Base-by-base conservation (phyloP, 2,329 filamentous ascomycete species). In the Cryphonectria parasitica region DNA sequence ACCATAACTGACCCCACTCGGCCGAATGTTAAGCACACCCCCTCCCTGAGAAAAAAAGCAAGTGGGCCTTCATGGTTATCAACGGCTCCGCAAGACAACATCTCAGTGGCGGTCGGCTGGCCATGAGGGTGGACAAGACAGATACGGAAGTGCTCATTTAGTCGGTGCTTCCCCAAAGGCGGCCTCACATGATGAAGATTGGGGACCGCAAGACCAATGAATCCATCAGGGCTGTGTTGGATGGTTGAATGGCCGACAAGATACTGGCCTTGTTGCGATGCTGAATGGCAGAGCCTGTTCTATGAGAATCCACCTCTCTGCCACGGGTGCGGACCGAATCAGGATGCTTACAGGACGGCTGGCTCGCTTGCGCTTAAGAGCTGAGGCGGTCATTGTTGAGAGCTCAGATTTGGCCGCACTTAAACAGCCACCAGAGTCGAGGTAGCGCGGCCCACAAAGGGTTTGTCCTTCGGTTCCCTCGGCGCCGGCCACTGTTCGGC, bases 111-210 rank as follows among this genome's bases (percentile, higher is more conserved):
- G 41, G 25, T 31, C 43, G 63, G 68, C 54, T 66, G 56, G 49
- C 62, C 34, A 66, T 65, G n/a, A 28, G 61, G 52, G 25, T 31
- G 52, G 25, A 56, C 52, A 15, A 56, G 52, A 28, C 13, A 56
- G n/a, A 28, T 56, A 56, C 52, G 52, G 25, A 34, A 56, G 22
- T 64, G 31, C 41, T 45, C 34, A 11, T 67, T 45, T 54, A 62
- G 31, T 39, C 39, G 65, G 34, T 61, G 39, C 36, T 65, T 49
- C 58, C 49, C 66, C 54, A 58, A 58, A 15, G 31, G 54, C 17
- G 58, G 65, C 65, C 71, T 75, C 75, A 77, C 75, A 77, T 77
- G 75, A 77, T 73, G 45, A 65, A 49, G 67, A 70, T 8, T n/a
- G 31, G 67, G 62, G 73, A 56, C 43, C 75, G 75, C 74, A 74